Conservation (phyloP, 208 protist species). For the Acanthamoeba castellanii region DNA sequence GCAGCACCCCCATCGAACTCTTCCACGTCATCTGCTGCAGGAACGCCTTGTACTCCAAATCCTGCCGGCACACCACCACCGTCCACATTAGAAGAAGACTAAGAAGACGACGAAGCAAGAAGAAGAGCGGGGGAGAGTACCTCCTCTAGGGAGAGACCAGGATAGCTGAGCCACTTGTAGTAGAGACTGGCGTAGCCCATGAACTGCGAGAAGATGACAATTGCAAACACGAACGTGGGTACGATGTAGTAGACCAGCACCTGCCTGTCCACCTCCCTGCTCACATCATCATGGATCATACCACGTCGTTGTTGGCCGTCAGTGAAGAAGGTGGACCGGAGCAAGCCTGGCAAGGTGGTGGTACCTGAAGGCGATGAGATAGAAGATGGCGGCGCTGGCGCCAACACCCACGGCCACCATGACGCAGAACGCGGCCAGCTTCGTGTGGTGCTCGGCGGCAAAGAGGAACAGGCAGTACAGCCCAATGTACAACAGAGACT, state of each 20-base stretch:
- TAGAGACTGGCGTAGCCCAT: conserved; percentile 55
- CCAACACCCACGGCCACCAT: conserved; percentile 24
- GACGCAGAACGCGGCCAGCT: background rate
- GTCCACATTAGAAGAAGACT: background rate
- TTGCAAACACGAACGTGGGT: conserved; percentile 1
- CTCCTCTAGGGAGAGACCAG: background rate
- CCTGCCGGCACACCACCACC: background rate
- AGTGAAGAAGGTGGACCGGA: background rate
- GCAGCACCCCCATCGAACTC: conserved; percentile 15
- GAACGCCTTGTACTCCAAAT: background rate
- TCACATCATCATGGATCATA: background rate
- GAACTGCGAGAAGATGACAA: conserved; percentile 41
- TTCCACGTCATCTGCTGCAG: conserved; percentile 25
- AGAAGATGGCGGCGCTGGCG: conserved; percentile 42
- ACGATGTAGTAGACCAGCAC: conserved; percentile 21
- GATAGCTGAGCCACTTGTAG: conserved; percentile 57
- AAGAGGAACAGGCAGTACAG: conserved; percentile 25
- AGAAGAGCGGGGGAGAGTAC: background rate
- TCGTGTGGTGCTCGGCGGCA: background rate
- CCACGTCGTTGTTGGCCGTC: background rate
- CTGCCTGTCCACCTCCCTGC: background rate
- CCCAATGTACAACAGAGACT: conserved; percentile 19
- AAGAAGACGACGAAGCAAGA: background rate
- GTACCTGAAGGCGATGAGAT: background rate
- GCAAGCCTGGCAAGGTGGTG: no score